Evolutionary conservation across 495 filamentous ascomycete species (phyloP).

Genomic region (Hypoxylon intermedium): DNA sequence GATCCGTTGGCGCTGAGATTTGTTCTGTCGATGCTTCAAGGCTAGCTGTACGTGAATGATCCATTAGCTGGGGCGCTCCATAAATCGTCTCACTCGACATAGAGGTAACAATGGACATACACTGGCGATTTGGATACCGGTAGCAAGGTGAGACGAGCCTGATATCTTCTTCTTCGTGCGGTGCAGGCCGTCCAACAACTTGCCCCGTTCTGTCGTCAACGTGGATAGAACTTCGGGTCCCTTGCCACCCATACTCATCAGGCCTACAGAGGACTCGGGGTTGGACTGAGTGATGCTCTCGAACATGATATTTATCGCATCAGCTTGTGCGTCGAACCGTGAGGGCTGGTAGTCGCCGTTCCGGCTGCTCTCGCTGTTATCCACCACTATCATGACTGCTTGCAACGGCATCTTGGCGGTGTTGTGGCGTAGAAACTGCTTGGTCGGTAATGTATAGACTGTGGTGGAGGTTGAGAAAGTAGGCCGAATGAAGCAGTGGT

Average conservation of each 20-base stretch:
- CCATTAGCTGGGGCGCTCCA: constrained; percentile 28
- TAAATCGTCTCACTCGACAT: too few relatives aligned
- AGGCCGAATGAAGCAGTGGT: not conserved
- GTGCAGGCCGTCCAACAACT: constrained; percentile 91
- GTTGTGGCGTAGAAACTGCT: constrained; percentile 3
- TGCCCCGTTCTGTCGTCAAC: constrained; percentile 91
- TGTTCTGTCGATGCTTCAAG: constrained; percentile 98
- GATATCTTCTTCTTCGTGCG: constrained; percentile 96
- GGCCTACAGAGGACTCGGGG: constrained; percentile 92
- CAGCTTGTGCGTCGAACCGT: constrained; percentile 92
- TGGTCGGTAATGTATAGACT: too few relatives aligned
- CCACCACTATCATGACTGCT: constrained; percentile 77
- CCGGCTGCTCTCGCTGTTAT: constrained; percentile 97
- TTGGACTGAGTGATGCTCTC: constrained; percentile 91
- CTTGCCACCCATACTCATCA: constrained; percentile 99
- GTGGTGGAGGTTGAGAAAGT: not conserved
- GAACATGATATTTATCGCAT: constrained; percentile 94
- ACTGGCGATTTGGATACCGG: constrained; percentile 90
- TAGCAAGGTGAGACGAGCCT: constrained; percentile 83
- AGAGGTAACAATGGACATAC: constrained; percentile 60
- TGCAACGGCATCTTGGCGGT: constrained; percentile 64
- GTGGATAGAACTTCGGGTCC: constrained; percentile 96
- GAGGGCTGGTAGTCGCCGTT: constrained; percentile 97
- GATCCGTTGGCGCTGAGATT: constrained; percentile 91
- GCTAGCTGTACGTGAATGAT: constrained; percentile 70